phyloP scores from a whole-genome alignment of 352 stramenopile genomes.

The Phytophthora pini region DNA sequence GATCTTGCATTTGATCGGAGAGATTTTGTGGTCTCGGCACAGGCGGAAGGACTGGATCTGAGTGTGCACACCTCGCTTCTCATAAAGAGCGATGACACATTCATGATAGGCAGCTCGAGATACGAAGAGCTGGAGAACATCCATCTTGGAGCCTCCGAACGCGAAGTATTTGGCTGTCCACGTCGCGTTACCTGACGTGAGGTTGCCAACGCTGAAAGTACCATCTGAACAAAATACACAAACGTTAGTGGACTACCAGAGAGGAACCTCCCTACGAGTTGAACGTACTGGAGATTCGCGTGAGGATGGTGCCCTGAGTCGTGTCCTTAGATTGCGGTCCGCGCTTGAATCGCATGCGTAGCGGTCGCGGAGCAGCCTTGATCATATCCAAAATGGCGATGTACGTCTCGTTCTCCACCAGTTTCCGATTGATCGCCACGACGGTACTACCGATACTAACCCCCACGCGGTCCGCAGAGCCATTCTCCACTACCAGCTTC shows the following conservation, averaged over 20 bases:
- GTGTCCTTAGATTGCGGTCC: slow-evolving; percentile 71
- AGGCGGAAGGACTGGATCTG: slow-evolving; percentile 87
- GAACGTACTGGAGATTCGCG: slow-evolving; percentile 79
- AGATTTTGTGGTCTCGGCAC: slow-evolving; percentile 86
- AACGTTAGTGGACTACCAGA: slow-evolving; percentile 12
- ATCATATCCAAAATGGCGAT: slow-evolving; percentile 76
- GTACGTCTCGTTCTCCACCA: slow-evolving; percentile 65
- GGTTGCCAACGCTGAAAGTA: slow-evolving; percentile 85
- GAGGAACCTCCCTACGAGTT: neutral
- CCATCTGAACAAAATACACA: slow-evolving; percentile 54
- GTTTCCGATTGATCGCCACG: slow-evolving; percentile 73
- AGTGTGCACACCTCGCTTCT: slow-evolving; percentile 82
- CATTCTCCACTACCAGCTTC: slow-evolving; percentile 85
- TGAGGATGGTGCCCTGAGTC: slow-evolving; percentile 74
- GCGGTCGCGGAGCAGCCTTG: slow-evolving; percentile 75
- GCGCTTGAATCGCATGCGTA: slow-evolving; percentile 77
- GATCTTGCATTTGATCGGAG: slow-evolving; percentile 88
- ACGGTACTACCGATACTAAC: slow-evolving; percentile 75
- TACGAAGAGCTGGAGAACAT: slow-evolving; percentile 86
- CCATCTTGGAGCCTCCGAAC: slow-evolving; percentile 81
- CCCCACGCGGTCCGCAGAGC: slow-evolving; percentile 68
- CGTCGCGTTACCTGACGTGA: slow-evolving; percentile 76
- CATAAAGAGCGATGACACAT: slow-evolving; percentile 87
- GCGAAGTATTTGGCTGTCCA: slow-evolving; percentile 87
- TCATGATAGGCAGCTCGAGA: slow-evolving; percentile 85